These are phyloP conservation scores for Amanita polypyramis DNA, from an alignment of 768 basidiomycete genomes.

Conservation along the genomic window DNA sequence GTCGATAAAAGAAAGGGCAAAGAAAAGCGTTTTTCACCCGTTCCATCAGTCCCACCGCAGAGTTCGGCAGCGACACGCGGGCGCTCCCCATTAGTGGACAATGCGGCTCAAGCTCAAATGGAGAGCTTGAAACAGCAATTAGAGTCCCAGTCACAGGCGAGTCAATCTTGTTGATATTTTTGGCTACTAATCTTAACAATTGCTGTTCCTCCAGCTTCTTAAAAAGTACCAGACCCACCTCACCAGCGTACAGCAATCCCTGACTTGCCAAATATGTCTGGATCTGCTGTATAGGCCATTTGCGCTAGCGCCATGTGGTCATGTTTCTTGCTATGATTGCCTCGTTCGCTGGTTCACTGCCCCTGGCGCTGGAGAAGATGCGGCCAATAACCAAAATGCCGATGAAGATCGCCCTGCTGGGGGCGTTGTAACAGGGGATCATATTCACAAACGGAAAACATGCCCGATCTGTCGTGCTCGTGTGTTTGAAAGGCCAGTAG, in stretches of 20 bases:
- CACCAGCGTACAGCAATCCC: constrained; percentile 44
- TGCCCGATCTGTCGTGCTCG: constrained; percentile 67
- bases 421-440: constrained; percentile 34
- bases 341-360: constrained; percentile 71
- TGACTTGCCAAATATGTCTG: constrained; percentile 74
- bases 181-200: constrained; percentile 1
- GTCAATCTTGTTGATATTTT: constrained; percentile 10
- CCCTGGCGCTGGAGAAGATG: constrained; percentile 17
- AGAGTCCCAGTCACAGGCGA: constrained; percentile 27
- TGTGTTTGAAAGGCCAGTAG: constrained; percentile 51
- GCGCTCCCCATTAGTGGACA: constrained; percentile 8
- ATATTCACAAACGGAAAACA: constrained; percentile 47
- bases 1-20: constrained; percentile 31
- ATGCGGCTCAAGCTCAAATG: constrained; percentile 19
- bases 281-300: constrained; percentile 67
- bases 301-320: constrained; percentile 67
- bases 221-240: constrained; percentile 42
- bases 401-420: constrained; percentile 12
- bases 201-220: constrained; percentile 32
- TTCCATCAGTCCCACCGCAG: constrained; percentile 5
- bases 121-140: constrained; percentile 35
- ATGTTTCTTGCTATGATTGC: constrained; percentile 60
- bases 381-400: constrained; percentile 14
- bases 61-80: constrained; percentile 5
- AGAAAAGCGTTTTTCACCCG: constrained; percentile 17